These are phyloP conservation scores for Cryptosporidium andersoni DNA, from an alignment of 169 alveolate species.

Conservation along the genomic window DNA sequence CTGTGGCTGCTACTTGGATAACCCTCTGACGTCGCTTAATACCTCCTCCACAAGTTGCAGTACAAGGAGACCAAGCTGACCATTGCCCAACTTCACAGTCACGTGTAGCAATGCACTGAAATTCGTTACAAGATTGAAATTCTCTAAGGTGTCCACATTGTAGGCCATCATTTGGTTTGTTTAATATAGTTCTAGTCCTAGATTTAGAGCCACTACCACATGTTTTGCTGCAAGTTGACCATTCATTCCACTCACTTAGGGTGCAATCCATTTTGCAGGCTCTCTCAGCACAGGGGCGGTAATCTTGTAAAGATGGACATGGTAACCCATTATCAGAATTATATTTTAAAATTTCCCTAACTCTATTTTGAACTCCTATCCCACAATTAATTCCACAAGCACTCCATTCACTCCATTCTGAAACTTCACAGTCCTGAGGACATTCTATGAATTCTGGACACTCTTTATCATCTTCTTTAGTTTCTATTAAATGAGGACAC, in stretches of 20 bases:
- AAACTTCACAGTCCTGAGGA: slow-evolving; percentile 73
- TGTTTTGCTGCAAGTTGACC: slow-evolving; percentile 76
- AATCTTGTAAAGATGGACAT: slow-evolving; percentile 38
- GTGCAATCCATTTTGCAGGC: slow-evolving; percentile 71
- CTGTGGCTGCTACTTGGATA: slow-evolving; percentile 68
- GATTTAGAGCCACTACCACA: slow-evolving; percentile 76
- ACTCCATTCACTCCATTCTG: slow-evolving; percentile 76
- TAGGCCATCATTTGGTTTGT: slow-evolving; percentile 71
- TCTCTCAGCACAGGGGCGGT: slow-evolving; percentile 68
- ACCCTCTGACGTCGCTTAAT: slow-evolving; percentile 73
- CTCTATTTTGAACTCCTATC: slow-evolving; percentile 43
- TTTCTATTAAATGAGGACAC: slow-evolving; percentile 15
- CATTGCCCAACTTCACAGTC: slow-evolving; percentile 77
- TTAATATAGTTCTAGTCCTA: slow-evolving; percentile 14
- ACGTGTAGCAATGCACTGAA: slow-evolving; percentile 70
- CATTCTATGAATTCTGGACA: slow-evolving; percentile 25
- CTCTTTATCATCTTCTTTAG: neutral
- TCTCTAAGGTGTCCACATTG: slow-evolving; percentile 71
- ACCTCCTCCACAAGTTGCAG: slow-evolving; percentile 79
- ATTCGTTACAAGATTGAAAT: slow-evolving; percentile 70
- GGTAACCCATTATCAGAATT: slow-evolving; percentile 72
- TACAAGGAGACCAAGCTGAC: slow-evolving; percentile 77
- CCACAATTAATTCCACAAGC: slow-evolving; percentile 76
- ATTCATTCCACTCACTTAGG: slow-evolving; percentile 73
- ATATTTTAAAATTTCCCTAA: slow-evolving; percentile 66